Base-by-base conservation (phyloP, 495 filamentous ascomycete genomes). In the Podospora australis region DNA sequence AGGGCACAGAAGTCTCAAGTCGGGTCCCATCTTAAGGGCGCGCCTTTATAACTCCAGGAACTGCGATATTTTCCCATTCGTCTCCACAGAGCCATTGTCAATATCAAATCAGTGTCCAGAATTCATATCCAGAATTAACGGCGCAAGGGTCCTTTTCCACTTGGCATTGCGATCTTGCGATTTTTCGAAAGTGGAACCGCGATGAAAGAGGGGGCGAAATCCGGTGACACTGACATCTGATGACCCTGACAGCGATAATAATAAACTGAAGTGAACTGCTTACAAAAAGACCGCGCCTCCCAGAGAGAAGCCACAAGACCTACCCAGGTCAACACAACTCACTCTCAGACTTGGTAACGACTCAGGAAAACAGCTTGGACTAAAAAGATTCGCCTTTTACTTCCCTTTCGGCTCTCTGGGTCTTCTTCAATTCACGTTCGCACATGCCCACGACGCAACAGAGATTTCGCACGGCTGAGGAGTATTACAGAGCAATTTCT, bases 401-500 rank as follows among this genome's bases (percentile, higher is more conserved):
- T n/a, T n/a, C n/a, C n/a, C n/a, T n/a, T n/a, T n/a, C n/a, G n/a
- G n/a, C n/a, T n/a, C n/a, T n/a, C n/a, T n/a, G n/a, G n/a, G n/a
- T n/a, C n/a, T n/a, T n/a, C n/a, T n/a, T n/a, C n/a, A n/a, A n/a
- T n/a, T n/a, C n/a, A n/a, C n/a, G n/a, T n/a, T n/a, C n/a, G 19
- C 32, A 36, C 58, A 74, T 71, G 69, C 56, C 53, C 50, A 55
- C 58, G 39, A 43, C 58, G 24, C 45, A 55, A 51, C 44, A 45
- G 44, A 58, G 46, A 36, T 59, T 44, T 71, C 70, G 70, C 69
- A 79, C 73, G 75, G 74, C 75, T 79, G 74, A 79, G 75, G 75
- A 74, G 75, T 78, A 77, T 76, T 60, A 70, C 74, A 75, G 74
- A 64, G 56, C 50, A 57, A 29, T 51, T 60, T 75, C 74, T 77